phyloP scores from a whole-genome alignment of 768 basidiomycete genomes.

The Mycena capillaripes region DNA sequence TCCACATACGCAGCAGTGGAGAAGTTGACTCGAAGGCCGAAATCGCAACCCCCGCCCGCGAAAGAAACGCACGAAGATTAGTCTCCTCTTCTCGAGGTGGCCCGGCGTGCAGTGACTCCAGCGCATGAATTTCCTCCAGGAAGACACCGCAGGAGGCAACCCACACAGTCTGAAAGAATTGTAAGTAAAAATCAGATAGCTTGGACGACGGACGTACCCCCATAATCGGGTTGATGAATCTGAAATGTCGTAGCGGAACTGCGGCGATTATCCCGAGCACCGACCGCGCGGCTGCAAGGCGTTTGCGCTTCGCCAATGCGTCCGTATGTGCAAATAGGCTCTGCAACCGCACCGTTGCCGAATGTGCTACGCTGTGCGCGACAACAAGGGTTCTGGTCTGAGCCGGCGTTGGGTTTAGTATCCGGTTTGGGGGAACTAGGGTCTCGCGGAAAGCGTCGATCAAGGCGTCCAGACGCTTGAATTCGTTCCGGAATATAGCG shows the following conservation, averaged over 20 bases:
- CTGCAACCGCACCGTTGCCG: constrained; percentile 54
- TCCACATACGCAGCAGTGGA: constrained; percentile 14
- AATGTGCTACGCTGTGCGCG: constrained; percentile 52
- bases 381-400: constrained; percentile 40
- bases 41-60: constrained; percentile 8
- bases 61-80: constrained; percentile 14
- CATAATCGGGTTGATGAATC: constrained; percentile 46
- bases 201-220: constrained; percentile 40
- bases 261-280: constrained; percentile 39
- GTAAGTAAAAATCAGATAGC: background rate
- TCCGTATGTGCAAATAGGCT: constrained; percentile 43
- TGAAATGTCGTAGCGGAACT: constrained; percentile 32
- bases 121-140: constrained; percentile 15
- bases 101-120: background rate
- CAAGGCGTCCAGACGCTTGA: constrained; percentile 40
- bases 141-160: constrained; percentile 23
- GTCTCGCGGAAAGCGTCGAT: constrained; percentile 40
- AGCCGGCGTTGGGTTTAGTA: constrained; percentile 1
- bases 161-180: constrained; percentile 23
- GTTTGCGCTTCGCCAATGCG: constrained; percentile 37
- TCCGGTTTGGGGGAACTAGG: constrained; percentile 31
- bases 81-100: constrained; percentile 18
- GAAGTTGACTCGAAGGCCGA: constrained; percentile 8
- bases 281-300: constrained; percentile 38
- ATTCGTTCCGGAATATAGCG: constrained; percentile 22